A percentile compares a stretch with the other conserved stretches of the same genome.
These are phyloP conservation scores for Drechslera avenae DNA, from an alignment of 2,329 filamentous ascomycete genomes.

Conservation along the genomic window DNA sequence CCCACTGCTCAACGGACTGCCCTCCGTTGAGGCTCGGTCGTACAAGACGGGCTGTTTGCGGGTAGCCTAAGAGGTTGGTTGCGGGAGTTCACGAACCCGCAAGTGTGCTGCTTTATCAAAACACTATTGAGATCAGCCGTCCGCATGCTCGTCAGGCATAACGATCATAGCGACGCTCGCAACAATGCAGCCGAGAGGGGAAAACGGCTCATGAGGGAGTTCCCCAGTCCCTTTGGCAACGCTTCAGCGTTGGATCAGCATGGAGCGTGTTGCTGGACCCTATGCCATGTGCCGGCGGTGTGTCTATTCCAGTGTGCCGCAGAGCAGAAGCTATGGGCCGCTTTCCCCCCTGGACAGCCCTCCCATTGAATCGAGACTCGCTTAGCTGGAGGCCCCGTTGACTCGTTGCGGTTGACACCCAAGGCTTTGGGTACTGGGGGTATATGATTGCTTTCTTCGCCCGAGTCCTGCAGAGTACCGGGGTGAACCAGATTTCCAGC, in stretches of 20 bases:
- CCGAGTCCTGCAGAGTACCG: slow-evolving; percentile 12
- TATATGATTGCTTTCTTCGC: slow-evolving; percentile 24
- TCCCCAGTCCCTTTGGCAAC: background rate
- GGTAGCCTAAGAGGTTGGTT: background rate
- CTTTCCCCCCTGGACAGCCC: slow-evolving; percentile 10
- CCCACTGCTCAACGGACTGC: background rate
- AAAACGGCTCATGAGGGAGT: background rate
- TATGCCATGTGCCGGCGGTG: slow-evolving; percentile 6
- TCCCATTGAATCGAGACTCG: slow-evolving; percentile 10
- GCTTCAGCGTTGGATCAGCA: slow-evolving; percentile 5
- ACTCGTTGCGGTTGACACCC: slow-evolving; percentile 9
- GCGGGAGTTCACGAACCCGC: slow-evolving; percentile 2
- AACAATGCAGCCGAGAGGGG: background rate
- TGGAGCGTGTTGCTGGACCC: slow-evolving; percentile 2
- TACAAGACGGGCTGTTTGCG: background rate
- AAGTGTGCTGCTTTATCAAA: background rate
- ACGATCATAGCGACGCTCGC: background rate
- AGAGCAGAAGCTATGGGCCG: slow-evolving; percentile 8
- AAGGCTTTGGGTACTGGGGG: slow-evolving; percentile 9
- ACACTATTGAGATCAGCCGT: background rate
- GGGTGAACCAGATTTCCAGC: slow-evolving; percentile 24
- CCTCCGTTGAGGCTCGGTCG: background rate
- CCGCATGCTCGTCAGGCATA: background rate
- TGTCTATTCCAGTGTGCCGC: slow-evolving; percentile 3
- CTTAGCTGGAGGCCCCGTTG: slow-evolving; percentile 5